Base-by-base conservation (phyloP, 805 yeast genomes). In the Metschnikowia bowlesiae region DNA sequence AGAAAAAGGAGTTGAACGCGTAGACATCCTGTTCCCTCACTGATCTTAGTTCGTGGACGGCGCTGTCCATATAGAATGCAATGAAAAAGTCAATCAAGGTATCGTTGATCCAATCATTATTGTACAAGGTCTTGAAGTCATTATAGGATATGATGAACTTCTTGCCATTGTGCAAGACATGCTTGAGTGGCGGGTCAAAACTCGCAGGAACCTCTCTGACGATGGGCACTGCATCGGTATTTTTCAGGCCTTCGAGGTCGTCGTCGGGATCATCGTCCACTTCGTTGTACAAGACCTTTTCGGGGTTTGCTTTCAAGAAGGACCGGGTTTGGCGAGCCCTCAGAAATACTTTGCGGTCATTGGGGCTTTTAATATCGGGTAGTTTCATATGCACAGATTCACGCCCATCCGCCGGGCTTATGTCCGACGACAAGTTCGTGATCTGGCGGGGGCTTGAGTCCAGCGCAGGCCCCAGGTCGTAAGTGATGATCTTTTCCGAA, bases 21-120 rank as follows among this genome's bases (percentile, higher is more conserved):
- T 79, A 75, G 7, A 79, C 79, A 4, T 78, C 74, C 8, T 68
- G 62, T 2, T 70, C 66, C 8, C 56, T 46, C 10, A 71, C 57
- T 4, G 68, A 29, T 57, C 41, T 32, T 52, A 30, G 16, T 11
- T 53, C 51, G n/a, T 56, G 29, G 9, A 74, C 53, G 2, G 68
- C 73, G 47, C 53, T 51, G 44, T 73, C 80, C 7, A 81, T 73
- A 54, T 77, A 79, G 61, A 75, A 85, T 50, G 80, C 81, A 30
- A 89, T 73, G 60, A 88, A 90, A 63, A 92, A 92, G 65, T 89
- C 96, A 49, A 94, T 84, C 45, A 94, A 72, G 0, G 86, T 80
- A 62, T 94, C 99, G 68, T 94, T 92, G 44, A 94, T 80, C 91
- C 96, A 92, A 54, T 87, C 88, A 43, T 84, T 83, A 51, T 85